A percentile compares a stretch with the other conserved stretches of the same genome.
phyloP scores from a whole-genome alignment of 2,329 filamentous ascomycete genomes.

The Penicillium sp. region DNA sequence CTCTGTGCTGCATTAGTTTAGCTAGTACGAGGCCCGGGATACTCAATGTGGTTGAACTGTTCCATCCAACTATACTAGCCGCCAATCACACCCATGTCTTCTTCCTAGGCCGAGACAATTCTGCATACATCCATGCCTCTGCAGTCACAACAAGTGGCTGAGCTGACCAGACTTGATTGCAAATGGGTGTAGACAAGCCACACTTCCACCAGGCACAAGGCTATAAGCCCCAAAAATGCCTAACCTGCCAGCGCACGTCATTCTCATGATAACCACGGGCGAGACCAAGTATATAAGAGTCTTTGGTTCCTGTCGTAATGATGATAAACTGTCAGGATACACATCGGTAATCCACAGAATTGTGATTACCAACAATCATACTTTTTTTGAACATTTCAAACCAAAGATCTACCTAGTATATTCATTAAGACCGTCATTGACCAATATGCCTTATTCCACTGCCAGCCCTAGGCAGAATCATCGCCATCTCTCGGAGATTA shows the following conservation, averaged over 20 bases:
- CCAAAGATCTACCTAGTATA: not conserved
- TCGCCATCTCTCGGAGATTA: conserved; percentile 3
- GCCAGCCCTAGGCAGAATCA: not conserved
- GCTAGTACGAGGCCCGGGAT: not conserved
- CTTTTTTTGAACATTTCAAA: not conserved
- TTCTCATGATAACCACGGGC: too few species aligned
- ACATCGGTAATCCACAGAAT: not conserved
- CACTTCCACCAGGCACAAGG: not conserved
- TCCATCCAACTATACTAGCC: not conserved
- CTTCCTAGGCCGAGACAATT: not conserved
- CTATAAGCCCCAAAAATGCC: not conserved
- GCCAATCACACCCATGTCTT: conserved; percentile 7
- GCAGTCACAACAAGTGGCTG: not conserved
- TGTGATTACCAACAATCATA: too few species aligned
- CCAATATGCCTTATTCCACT: not conserved
- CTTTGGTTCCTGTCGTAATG: not conserved
- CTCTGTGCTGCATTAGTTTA: not conserved
- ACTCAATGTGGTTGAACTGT: not conserved
- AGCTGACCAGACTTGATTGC: not conserved
- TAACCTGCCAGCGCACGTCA: not conserved
- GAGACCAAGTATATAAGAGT: not conserved
- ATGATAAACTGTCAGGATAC: not conserved
- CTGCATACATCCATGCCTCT: not conserved
- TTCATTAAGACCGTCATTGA: too few species aligned
- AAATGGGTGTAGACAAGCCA: not conserved